phyloP scores from a whole-genome alignment of 805 yeast genomes.

The Metschnikowia lunata region DNA sequence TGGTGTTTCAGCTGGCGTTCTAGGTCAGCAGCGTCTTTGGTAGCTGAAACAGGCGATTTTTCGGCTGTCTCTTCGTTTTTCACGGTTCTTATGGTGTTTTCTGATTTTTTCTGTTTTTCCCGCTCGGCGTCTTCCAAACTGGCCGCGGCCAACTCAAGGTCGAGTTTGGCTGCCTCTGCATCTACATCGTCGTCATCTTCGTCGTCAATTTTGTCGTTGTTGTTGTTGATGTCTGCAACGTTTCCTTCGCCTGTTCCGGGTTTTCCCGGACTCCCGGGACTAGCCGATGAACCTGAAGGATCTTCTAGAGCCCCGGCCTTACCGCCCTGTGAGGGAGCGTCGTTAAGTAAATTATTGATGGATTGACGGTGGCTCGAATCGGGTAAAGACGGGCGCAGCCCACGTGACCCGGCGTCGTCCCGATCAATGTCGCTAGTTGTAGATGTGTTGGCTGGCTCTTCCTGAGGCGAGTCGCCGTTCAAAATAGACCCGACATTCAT shows the following conservation, averaged over 20 bases:
- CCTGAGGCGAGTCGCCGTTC: slow-evolving; percentile 16
- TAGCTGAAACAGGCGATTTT: neutral
- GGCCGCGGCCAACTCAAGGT: slow-evolving; percentile 8
- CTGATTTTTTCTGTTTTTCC: no score
- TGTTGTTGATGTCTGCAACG: neutral
- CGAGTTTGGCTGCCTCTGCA: slow-evolving; percentile 6
- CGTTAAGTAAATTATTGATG: slow-evolving; percentile 17
- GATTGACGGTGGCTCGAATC: slow-evolving; percentile 14
- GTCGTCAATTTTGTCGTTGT: neutral
- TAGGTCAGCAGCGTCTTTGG: neutral
- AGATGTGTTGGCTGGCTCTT: slow-evolving; percentile 1
- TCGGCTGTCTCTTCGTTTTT: neutral
- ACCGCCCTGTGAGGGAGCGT: slow-evolving; percentile 5
- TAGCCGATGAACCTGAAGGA: neutral
- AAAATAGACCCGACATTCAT: slow-evolving; percentile 21
- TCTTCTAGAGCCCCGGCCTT: slow-evolving; percentile 1
- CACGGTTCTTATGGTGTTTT: neutral
- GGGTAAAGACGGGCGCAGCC: slow-evolving; percentile 2
- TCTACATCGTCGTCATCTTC: slow-evolving; percentile 9
- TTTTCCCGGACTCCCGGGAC: neutral
- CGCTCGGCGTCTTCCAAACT: slow-evolving; percentile 2
- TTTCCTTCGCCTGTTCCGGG: neutral
- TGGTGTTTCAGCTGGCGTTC: neutral
- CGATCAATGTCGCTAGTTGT: slow-evolving; percentile 2
- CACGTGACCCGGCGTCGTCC: slow-evolving; percentile 4